Percentiles rank a stretch among this genome's conserved stretches.
Conservation (phyloP, 1,139 yeast species). For the Sugiyamaella grinbergsii region DNA sequence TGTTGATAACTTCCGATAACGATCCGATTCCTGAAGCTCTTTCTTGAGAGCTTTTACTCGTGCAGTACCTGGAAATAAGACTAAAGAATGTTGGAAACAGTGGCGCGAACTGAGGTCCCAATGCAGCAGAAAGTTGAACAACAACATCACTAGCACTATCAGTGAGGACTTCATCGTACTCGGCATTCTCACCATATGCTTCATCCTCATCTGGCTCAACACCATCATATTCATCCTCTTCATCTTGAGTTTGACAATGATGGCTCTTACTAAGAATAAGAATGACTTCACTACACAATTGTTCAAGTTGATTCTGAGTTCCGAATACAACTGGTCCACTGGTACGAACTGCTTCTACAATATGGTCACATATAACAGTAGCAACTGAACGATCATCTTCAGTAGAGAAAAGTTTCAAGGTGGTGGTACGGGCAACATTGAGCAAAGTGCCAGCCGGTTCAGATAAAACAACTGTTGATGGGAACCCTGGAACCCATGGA, state of each 20-base stretch:
- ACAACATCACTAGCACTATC: constrained; percentile 87
- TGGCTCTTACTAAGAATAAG: constrained; percentile 77
- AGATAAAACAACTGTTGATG: constrained; percentile 44
- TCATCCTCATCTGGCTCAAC: constrained; percentile 50
- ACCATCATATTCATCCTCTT: constrained; percentile 59
- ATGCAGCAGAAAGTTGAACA: constrained; percentile 69
- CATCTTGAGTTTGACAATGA: constrained; percentile 69
- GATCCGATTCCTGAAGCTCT: constrained; percentile 87
- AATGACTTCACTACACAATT: constrained; percentile 69
- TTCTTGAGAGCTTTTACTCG: constrained; percentile 68
- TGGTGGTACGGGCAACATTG: constrained; percentile 63
- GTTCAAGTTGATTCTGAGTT: constrained; percentile 63
- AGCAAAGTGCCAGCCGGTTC: constrained; percentile 57
- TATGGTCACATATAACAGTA: constrained; percentile 71
- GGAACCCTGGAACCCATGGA: constrained; percentile 73
- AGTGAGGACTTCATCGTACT: constrained; percentile 80
- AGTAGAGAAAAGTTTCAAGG: constrained; percentile 64
- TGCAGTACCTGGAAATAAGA: constrained; percentile 59
- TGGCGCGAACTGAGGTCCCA: constrained; percentile 73
- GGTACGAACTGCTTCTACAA: constrained; percentile 67
- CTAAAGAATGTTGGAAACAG: constrained; percentile 75
- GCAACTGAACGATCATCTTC: constrained; percentile 84
- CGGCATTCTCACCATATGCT: constrained; percentile 65
- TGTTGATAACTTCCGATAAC: constrained; percentile 82
- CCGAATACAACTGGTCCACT: constrained; percentile 73